Evolutionary conservation across 768 basidiomycete genomes (phyloP), one percentile per base, ranked within the genome.

Genomic region (Russula griseocarnosa): DNA sequence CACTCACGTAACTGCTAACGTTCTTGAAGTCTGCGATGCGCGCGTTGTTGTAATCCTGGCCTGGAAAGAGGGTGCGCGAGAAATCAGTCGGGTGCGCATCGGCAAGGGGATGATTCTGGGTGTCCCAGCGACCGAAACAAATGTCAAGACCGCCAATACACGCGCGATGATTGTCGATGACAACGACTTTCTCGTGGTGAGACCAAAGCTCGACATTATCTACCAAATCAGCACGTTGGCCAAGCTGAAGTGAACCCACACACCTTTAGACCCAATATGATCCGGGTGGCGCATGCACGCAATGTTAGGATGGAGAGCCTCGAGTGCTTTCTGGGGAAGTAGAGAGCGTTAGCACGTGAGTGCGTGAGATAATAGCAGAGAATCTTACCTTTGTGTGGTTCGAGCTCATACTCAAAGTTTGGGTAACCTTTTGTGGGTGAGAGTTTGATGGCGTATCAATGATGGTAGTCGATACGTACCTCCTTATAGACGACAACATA

Each of bases 101-200:
- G 4, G 94, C 89, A 44, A 98, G 82, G 1, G 94, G 94, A 73
- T 94, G 90, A 46, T 78, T 88, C 71, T 92, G 85, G 0, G 90
- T 92, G 75, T 98, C 97, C 95, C 96, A 99, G 22, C 97, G 88
- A 13, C 97, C 97, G 69, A 94, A 97, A 77, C 94, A 98, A 20
- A 97, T 80, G 73, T 99, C 97, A 30, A 99, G 84, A 13, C 97
- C 97, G 26, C 97, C 97, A 59, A 97, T 86, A 68, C 88, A 90
- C 3, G 91, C 93, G 56, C 78, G 81, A 70, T 89, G 86, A 70
- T 94, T 92, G 72, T 97, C 94, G 8, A 96, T 86, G 28, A 93
- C 83, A 24, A 94, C 90, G 51, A 93, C 84, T 79, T 95, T 95
- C 73, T 95, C 93, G 74, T 95, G 94, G 72, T 95, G 94, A 30